Percentiles rank a stretch among this genome's conserved stretches.
Evolutionary conservation across 306 rosid genomes (phyloP).

Genomic region (Oemleria cerasiformis): DNA sequence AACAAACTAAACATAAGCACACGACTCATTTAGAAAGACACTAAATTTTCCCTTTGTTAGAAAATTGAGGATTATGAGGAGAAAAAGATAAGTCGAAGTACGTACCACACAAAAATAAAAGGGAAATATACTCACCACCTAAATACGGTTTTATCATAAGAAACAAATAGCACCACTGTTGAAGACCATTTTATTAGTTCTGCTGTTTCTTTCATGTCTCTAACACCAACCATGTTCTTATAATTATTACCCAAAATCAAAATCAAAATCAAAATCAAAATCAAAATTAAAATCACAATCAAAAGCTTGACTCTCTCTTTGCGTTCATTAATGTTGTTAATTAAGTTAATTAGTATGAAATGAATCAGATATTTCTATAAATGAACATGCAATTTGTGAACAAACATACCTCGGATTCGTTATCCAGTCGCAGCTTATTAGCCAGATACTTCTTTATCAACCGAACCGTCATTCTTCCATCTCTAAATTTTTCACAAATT

Average conservation of each 20-base stretch:
- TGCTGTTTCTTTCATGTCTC: constrained; percentile 51
- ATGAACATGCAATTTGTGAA: neutral
- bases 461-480: constrained; percentile 92
- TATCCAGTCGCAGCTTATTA: constrained; percentile 71
- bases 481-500: constrained; percentile 38
- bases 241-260: neutral
- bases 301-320: too few species aligned
- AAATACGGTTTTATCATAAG: constrained; percentile 30
- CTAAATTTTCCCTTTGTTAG: constrained; percentile 17
- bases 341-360: neutral
- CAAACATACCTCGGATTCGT: constrained; percentile 87
- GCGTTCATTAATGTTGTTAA: constrained; percentile 15
- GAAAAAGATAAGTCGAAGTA: constrained; percentile 20
- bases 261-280: too few species aligned
- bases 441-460: constrained; percentile 84
- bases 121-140: constrained; percentile 55
- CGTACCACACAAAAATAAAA: constrained; percentile 32
- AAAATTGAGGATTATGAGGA: constrained; percentile 8
- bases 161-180: constrained; percentile 26
- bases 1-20: constrained; percentile 31
- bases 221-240: constrained; percentile 34
- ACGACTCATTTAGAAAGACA: constrained; percentile 29
- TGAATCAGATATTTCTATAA: too few species aligned
- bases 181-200: constrained; percentile 43
- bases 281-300: too few species aligned